Evolutionary conservation across 2,329 filamentous ascomycete species (phyloP).

Genomic region (Aureobasidium sp.): DNA sequence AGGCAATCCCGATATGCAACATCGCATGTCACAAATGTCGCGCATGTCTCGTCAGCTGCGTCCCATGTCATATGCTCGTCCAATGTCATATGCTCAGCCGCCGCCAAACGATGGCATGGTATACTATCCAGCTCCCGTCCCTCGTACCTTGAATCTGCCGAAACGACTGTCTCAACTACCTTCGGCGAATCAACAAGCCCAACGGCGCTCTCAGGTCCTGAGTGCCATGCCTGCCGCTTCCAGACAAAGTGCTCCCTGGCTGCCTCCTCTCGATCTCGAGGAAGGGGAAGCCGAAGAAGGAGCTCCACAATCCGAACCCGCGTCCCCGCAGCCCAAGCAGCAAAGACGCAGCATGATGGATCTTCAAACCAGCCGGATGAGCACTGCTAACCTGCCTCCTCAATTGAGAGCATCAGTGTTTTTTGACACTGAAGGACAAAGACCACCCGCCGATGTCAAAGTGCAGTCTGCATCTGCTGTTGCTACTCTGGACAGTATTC

Average conservation of each 20-base stretch:
- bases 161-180: slow-evolving; percentile 74
- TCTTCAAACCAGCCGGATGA: slow-evolving; percentile 15
- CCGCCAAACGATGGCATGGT: slow-evolving; percentile 73
- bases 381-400: slow-evolving; percentile 58
- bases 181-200: slow-evolving; percentile 56
- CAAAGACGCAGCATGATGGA: slow-evolving; percentile 34
- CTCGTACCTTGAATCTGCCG: slow-evolving; percentile 85
- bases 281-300: background rate
- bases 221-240: slow-evolving; percentile 53
- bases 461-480: slow-evolving; percentile 73
- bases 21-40: background rate
- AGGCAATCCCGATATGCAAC: background rate
- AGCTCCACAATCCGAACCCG: slow-evolving; percentile 16
- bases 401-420: slow-evolving; percentile 86
- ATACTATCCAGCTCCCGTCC: slow-evolving; percentile 91
- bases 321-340: slow-evolving; percentile 19
- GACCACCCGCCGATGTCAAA: slow-evolving; percentile 45
- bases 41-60: slow-evolving; percentile 20
- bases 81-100: slow-evolving; percentile 53
- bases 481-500: slow-evolving; percentile 80
- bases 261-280: slow-evolving; percentile 23
- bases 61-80: slow-evolving; percentile 25
- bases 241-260: slow-evolving; percentile 46
- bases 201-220: slow-evolving; percentile 67
- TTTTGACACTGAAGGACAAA: slow-evolving; percentile 55